Evolutionary conservation across 176 grass and related monocot genomes (phyloP), one percentile per base, ranked within the genome.

Genomic region (Rhipidocladum racemiflorum): DNA sequence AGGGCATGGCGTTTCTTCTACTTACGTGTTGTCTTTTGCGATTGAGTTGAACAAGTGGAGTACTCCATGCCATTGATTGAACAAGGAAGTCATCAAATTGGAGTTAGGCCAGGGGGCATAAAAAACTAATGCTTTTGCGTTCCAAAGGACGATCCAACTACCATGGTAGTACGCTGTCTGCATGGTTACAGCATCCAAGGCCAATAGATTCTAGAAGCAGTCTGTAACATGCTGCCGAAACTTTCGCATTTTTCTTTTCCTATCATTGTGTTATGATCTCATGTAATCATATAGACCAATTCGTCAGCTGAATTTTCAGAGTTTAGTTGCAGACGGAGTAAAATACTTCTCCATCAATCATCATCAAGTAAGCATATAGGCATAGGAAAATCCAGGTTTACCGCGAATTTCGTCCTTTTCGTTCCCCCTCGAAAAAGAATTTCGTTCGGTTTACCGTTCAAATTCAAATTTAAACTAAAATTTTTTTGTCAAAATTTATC

Each of bases 21-120:
- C 68, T 2, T 25, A 50, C 42, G 29, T 64, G 57, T 7, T 21
- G 1, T 62, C 30, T 5, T 24, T 69, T 48, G 17, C n/a, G 27
- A 45, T 44, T 73, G 80, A 72, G 48, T 61, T 77, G 82, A 84
- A 45, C 61, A 39, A 70, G 38, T 10, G 53, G 28, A 27, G 55
- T n/a, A n/a, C n/a, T 78, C 39, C 27, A 36, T 9, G 65, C 32
- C 39, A 70, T 55, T 9, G 24, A 70, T 55, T 9, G 24, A 21
- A 51, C 48, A 36, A 53, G 71, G 46, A 35, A 35, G 35, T 61
- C 7, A 50, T 29, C 42, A 50, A 20, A 74, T 23, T 74, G 49
- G 71, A 55, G 9, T 74, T 74, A 23, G 17, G 71, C 71, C 71
- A 35, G 17, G 49, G 49, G 29, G 18, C 44, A 29, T 30, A 55